These are phyloP conservation scores for Naganishia randhawae DNA, from an alignment of 768 basidiomycete genomes.

Conservation along the genomic window DNA sequence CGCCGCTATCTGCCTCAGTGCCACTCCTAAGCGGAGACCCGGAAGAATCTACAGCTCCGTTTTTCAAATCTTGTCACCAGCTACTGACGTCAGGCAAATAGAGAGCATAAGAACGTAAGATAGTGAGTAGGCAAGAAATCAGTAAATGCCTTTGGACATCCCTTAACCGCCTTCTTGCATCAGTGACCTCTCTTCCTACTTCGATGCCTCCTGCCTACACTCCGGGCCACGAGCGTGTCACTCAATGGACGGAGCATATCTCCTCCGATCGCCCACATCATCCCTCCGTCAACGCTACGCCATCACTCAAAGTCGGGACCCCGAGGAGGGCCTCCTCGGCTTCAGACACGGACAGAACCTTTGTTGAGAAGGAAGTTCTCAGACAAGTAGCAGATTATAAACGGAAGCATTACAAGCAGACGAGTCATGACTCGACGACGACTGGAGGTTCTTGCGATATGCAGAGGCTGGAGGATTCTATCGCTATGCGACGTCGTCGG, in stretches of 20 bases:
- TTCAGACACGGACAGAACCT: neutral
- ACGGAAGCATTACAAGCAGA: neutral
- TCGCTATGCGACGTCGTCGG: neutral
- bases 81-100: too few species aligned
- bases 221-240: neutral
- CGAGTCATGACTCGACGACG: neutral
- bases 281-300: neutral
- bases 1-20: too few species aligned
- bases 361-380: neutral
- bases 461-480: neutral
- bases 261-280: neutral
- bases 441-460: neutral
- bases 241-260: neutral
- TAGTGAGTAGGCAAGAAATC: neutral
- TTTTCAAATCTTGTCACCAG: too few species aligned
- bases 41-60: too few species aligned
- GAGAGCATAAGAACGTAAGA: neutral
- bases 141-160: neutral
- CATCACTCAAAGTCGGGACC: neutral
- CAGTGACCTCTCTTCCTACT: neutral
- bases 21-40: too few species aligned
- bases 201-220: neutral
- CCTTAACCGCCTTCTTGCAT: neutral
- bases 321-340: neutral
- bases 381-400: neutral